phyloP scores from a whole-genome alignment of 345 rosid genomes.

The Anacardium occidentale region DNA sequence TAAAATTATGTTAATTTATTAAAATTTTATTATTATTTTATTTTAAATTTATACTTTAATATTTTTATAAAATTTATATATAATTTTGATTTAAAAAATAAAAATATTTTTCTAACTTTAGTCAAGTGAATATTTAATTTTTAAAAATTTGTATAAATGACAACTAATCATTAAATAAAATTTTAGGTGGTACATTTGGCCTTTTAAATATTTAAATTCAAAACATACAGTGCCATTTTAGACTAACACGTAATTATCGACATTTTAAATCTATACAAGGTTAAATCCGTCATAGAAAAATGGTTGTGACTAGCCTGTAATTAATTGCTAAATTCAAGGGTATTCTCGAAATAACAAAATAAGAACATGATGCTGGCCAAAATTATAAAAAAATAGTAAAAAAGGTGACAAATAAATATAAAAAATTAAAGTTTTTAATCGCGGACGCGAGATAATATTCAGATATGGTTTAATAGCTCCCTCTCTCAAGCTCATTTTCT shows the following conservation, averaged over 20 bases:
- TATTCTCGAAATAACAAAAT: conserved; percentile 8
- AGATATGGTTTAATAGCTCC: conserved; percentile 37
- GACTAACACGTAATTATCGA: conserved; percentile 9
- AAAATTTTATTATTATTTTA: no score
- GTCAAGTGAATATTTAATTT: no score
- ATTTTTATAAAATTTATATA: no score
- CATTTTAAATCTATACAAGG: neutral
- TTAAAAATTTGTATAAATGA: no score
- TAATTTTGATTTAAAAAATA: no score
- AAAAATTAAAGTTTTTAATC: neutral
- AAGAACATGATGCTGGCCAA: conserved; percentile 11
- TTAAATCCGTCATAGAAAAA: conserved; percentile 13
- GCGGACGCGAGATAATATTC: conserved; percentile 50
- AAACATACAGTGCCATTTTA: neutral
- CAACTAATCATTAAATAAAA: no score
- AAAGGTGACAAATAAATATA: neutral
- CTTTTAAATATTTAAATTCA: neutral
- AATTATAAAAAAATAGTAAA: neutral
- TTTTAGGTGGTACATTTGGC: no score
- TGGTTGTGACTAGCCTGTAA: neutral
- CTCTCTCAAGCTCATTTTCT: conserved; percentile 11
- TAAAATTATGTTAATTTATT: no score
- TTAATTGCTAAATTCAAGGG: conserved; percentile 13
- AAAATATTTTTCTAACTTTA: no score
- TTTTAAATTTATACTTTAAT: no score